Conservation (phyloP, 2,329 filamentous ascomycete genomes). For the Botryosphaeria agaves region DNA sequence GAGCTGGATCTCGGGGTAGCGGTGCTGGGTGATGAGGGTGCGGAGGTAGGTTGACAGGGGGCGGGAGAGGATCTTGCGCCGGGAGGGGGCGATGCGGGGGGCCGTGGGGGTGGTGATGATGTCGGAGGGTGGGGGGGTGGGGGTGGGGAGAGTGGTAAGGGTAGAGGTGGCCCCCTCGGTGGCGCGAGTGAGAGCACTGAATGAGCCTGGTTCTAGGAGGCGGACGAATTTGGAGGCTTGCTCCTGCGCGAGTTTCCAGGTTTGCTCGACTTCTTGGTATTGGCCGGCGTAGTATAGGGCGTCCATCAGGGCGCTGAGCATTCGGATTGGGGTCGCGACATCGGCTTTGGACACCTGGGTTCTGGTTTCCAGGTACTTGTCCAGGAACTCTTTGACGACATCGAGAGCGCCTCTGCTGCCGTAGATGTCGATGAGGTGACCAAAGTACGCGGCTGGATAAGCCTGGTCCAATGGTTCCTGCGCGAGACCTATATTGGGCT, state of each 20-base stretch:
- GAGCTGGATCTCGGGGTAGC: slow-evolving; percentile 16
- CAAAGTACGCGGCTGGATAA: slow-evolving; percentile 32
- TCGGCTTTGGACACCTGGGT: slow-evolving; percentile 10
- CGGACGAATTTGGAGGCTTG: slow-evolving; percentile 25
- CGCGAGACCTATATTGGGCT: slow-evolving; percentile 17
- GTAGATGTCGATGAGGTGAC: slow-evolving; percentile 37
- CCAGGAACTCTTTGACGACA: slow-evolving; percentile 37
- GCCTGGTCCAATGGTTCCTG: slow-evolving; percentile 19
- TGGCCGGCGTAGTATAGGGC: slow-evolving; percentile 40
- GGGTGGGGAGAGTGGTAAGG: slow-evolving; percentile 1
- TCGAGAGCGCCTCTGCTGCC: slow-evolving; percentile 26
- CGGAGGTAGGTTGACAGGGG: slow-evolving; percentile 35
- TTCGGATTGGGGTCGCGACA: slow-evolving; percentile 29
- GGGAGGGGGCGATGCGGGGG: slow-evolving; percentile 11
- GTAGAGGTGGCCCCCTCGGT: neutral
- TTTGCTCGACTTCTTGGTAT: slow-evolving; percentile 41
- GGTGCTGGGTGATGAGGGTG: slow-evolving; percentile 34
- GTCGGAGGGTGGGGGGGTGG: neutral
- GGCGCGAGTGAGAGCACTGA: neutral
- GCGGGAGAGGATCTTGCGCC: slow-evolving; percentile 30
- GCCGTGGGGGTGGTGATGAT: neutral
- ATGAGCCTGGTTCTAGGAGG: neutral
- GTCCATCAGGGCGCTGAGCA: slow-evolving; percentile 52
- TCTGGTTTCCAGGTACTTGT: slow-evolving; percentile 30
- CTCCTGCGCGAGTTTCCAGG: slow-evolving; percentile 46